Conservation (phyloP, 192 early-diverging fungal genomes). For the Gonapodya sp. region DNA sequence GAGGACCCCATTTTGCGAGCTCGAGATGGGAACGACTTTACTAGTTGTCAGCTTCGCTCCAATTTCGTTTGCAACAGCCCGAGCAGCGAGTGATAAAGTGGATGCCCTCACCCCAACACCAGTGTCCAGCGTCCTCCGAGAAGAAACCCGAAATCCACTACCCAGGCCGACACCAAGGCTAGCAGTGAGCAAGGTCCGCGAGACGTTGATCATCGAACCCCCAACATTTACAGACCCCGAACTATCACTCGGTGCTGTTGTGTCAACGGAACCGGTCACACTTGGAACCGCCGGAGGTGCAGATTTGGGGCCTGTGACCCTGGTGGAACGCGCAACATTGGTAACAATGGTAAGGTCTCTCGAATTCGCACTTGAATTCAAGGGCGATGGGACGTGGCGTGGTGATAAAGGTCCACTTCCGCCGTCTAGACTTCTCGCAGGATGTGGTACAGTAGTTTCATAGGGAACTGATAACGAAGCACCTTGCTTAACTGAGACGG, state of each 20-base stretch:
- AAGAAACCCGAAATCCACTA: neutral
- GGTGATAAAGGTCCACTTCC: no score
- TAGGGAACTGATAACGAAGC: no score
- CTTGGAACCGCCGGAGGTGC: neutral
- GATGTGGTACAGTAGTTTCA: no score
- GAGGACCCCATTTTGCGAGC: neutral
- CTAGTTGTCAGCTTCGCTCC: no score
- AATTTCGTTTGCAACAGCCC: neutral
- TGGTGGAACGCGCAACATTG: neutral
- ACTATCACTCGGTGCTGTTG: neutral
- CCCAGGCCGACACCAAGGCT: neutral
- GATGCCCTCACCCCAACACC: neutral
- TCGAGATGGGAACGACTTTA: neutral
- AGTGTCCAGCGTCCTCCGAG: neutral
- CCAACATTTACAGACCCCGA: neutral
- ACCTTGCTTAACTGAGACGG: no score
- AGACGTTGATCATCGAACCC: neutral
- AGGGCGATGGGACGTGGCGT: no score
- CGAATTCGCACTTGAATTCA: no score
- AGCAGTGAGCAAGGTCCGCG: neutral
- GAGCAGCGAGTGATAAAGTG: neutral
- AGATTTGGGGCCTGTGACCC: neutral
- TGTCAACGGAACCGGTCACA: neutral
- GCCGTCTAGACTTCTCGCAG: no score
- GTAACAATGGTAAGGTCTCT: neutral